phyloP scores from a whole-genome alignment of 306 rosid genomes.

The Glycyrrhiza uralensis region DNA sequence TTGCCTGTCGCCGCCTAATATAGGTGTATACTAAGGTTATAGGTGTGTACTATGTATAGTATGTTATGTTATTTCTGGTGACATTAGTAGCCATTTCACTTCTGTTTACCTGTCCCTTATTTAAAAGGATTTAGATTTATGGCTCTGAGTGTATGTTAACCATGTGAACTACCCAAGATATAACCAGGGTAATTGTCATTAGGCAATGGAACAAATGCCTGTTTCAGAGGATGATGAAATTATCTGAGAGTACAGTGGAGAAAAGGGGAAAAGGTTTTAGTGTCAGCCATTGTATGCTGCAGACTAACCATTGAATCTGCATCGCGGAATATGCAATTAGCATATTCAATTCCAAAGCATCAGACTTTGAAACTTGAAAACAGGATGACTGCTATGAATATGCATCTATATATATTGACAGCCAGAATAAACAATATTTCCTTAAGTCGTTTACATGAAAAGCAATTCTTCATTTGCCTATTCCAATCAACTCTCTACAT shows the following conservation, averaged over 20 bases:
- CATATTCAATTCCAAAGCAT: background rate
- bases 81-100: background rate
- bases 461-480: constrained; percentile 8
- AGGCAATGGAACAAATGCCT: background rate
- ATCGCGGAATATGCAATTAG: background rate
- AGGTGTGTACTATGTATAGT: background rate
- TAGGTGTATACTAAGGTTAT: background rate
- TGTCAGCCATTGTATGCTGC: background rate
- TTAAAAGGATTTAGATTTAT: background rate
- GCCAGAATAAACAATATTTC: constrained; percentile 16
- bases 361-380: background rate
- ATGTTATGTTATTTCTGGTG: background rate
- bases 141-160: background rate
- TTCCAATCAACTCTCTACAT: constrained; percentile 12
- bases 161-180: background rate
- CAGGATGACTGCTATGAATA: background rate
- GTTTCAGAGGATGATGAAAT: background rate
- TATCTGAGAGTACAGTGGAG: background rate
- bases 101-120: background rate
- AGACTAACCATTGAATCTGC: constrained; percentile 9
- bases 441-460: constrained; percentile 21
- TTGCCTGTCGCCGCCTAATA: background rate
- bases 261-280: background rate
- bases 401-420: background rate
- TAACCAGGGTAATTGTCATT: background rate